phyloP scores from a whole-genome alignment of 345 rosid species.

The Eucalyptus dawsonii region DNA sequence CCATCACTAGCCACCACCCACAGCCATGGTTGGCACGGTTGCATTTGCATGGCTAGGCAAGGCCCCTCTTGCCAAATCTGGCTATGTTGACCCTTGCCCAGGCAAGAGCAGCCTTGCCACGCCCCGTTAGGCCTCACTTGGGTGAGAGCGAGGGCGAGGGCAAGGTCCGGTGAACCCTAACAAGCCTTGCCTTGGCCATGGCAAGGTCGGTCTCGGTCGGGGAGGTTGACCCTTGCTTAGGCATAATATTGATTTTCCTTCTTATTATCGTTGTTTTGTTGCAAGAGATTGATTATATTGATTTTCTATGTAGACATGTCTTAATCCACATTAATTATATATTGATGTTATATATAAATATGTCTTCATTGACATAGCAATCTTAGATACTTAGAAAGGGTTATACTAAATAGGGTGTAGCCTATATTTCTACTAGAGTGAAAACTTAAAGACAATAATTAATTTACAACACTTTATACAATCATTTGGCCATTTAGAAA shows the following conservation, averaged over 20 bases:
- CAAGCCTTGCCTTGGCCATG: neutral
- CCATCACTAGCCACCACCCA: too few relatives aligned
- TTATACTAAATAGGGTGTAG: neutral
- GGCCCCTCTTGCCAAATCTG: too few relatives aligned
- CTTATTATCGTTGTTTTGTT: neutral
- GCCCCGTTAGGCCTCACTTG: fast-evolving
- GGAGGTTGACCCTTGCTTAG: too few relatives aligned
- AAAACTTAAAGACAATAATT: neutral
- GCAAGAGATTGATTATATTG: neutral
- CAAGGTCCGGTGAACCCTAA: fast-evolving
- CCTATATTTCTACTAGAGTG: neutral
- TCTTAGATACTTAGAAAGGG: neutral
- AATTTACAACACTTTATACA: neutral
- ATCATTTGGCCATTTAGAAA: neutral
- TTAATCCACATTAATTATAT: neutral
- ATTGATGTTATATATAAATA: neutral
- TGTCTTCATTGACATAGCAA: neutral
- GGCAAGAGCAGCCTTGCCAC: too few relatives aligned
- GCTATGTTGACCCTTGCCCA: fast-evolving
- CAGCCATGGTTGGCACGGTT: too few relatives aligned
- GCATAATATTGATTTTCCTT: neutral
- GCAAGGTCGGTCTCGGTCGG: fast-evolving
- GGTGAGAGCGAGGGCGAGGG: too few relatives aligned
- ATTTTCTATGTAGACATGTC: neutral
- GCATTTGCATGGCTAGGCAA: too few relatives aligned